Evolutionary conservation across 2,329 filamentous ascomycete species (phyloP).

Genomic region (Fusarium illudens): DNA sequence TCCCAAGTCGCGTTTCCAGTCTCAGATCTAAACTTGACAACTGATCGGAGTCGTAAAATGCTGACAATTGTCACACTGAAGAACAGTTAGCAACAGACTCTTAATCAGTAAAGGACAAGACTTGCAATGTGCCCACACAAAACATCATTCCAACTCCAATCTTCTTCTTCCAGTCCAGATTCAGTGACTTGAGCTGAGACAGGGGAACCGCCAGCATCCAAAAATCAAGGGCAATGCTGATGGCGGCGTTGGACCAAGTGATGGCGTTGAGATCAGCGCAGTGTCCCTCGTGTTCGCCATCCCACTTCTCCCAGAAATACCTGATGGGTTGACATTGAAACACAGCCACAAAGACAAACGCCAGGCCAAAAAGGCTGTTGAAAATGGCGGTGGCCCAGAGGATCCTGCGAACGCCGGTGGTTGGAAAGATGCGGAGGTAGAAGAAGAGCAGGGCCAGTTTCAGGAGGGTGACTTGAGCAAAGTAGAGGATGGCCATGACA

Average conservation of each 20-base stretch:
- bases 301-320: constrained; percentile 64
- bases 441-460: constrained; percentile 64
- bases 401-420: constrained; percentile 47
- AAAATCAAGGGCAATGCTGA: constrained; percentile 61
- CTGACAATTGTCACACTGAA: constrained; percentile 50
- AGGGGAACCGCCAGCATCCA: constrained; percentile 62
- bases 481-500: constrained; percentile 56
- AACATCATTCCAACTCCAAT: constrained; percentile 61
- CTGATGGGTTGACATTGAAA: constrained; percentile 62
- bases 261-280: constrained; percentile 61
- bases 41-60: constrained; percentile 48
- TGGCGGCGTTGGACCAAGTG: constrained; percentile 60
- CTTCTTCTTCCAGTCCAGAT: constrained; percentile 59
- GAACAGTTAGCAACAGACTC: neutral
- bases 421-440: constrained; percentile 64
- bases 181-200: constrained; percentile 52
- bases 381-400: constrained; percentile 55
- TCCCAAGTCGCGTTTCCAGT: constrained; percentile 49
- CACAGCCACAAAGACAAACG: constrained; percentile 54
- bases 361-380: constrained; percentile 50
- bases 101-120: neutral
- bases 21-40: constrained; percentile 44
- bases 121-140: constrained; percentile 57
- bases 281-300: constrained; percentile 54
- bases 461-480: constrained; percentile 54